These are phyloP conservation scores for Penicillium sumatraense DNA, from an alignment of 2,329 filamentous ascomycete genomes.

Conservation along the genomic window DNA sequence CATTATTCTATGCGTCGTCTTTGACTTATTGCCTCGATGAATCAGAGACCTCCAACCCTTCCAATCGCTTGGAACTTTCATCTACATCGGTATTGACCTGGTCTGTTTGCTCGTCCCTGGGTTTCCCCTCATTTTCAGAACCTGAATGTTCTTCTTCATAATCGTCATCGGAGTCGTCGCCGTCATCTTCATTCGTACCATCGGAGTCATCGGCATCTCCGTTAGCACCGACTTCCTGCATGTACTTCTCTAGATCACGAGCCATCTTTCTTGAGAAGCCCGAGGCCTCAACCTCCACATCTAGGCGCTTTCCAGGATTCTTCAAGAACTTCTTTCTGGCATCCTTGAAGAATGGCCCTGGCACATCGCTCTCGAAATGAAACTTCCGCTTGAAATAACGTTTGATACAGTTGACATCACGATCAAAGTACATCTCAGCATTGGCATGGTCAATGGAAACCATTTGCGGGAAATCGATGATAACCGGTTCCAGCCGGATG, in stretches of 20 bases:
- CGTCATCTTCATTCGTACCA: constrained; percentile 40
- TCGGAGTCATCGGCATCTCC: constrained; percentile 51
- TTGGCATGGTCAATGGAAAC: constrained; percentile 92
- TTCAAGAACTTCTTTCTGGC: constrained; percentile 72
- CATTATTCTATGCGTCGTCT: constrained; percentile 25
- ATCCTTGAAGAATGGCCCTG: constrained; percentile 84
- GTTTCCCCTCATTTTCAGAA: constrained; percentile 41
- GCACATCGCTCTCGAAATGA: constrained; percentile 79
- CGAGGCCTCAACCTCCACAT: constrained; percentile 87
- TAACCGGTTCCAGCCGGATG: constrained; percentile 71
- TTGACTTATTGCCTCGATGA: constrained; percentile 17
- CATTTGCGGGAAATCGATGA: constrained; percentile 99
- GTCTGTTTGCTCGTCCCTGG: constrained; percentile 27
- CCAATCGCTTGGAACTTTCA: constrained; percentile 36
- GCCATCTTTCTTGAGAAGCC: constrained; percentile 97
- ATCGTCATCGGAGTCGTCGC: constrained; percentile 19
- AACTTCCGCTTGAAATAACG: constrained; percentile 90
- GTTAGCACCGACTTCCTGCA: constrained; percentile 71
- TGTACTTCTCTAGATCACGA: constrained; percentile 89
- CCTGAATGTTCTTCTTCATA: constrained; percentile 35
- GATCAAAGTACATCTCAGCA: constrained; percentile 96
- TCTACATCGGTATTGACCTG: constrained; percentile 18
- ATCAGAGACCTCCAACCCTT: constrained; percentile 38
- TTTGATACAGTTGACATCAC: constrained; percentile 94
- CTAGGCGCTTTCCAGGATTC: constrained; percentile 71